A percentile compares a stretch with the other conserved stretches of the same genome.
Conservation (phyloP, 148 eudicot genomes). For the Camellia granthamiana region DNA sequence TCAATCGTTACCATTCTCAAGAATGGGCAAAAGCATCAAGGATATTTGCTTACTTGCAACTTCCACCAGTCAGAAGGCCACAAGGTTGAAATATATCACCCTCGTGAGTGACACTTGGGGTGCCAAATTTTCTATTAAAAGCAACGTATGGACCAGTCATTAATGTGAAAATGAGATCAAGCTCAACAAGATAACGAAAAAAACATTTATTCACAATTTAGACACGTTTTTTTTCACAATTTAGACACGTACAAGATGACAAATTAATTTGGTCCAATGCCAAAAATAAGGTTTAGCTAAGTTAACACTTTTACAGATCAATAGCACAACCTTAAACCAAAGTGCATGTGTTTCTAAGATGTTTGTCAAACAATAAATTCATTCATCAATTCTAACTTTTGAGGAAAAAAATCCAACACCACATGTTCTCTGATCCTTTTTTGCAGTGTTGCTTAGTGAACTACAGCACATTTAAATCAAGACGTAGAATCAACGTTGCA, state of each 20-base stretch:
- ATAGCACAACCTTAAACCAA: no score
- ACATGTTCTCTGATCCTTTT: no score
- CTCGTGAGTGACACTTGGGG: slow-evolving; percentile 84
- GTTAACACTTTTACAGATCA: background rate
- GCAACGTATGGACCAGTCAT: slow-evolving; percentile 53
- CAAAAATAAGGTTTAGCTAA: background rate
- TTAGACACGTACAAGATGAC: background rate
- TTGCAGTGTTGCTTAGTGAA: no score
- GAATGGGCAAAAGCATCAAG: background rate
- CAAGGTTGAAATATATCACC: slow-evolving; percentile 97
- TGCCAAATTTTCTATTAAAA: slow-evolving; percentile 62
- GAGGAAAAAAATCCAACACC: no score
- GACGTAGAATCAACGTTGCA: no score
- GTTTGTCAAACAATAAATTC: no score
- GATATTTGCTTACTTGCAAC: slow-evolving; percentile 63
- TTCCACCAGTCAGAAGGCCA: slow-evolving; percentile 97
- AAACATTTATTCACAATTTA: background rate
- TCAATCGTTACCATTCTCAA: background rate
- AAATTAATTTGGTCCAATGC: background rate
- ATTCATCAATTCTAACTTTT: no score
- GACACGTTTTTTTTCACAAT: no score
- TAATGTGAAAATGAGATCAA: slow-evolving; percentile 11
- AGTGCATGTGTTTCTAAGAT: no score
- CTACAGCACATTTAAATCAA: no score
- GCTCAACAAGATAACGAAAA: background rate